These are phyloP conservation scores for Fusarium sororula DNA, from an alignment of 2,329 filamentous ascomycete species.

Conservation along the genomic window DNA sequence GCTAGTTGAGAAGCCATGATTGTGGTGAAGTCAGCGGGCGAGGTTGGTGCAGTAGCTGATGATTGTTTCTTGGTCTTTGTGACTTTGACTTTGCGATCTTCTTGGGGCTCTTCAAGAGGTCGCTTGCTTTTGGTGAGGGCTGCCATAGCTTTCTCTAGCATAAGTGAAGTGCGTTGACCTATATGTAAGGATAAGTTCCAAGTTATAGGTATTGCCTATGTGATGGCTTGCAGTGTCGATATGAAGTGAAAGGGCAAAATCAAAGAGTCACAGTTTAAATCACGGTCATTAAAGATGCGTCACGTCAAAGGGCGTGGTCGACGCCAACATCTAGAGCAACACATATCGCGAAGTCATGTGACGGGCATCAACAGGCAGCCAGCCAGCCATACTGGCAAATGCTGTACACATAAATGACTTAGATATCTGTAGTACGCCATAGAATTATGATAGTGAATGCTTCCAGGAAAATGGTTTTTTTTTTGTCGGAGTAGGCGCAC, in stretches of 20 bases:
- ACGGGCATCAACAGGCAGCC: background rate
- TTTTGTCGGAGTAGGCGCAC: background rate
- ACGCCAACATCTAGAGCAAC: constrained; percentile 43
- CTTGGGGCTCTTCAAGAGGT: constrained; percentile 25
- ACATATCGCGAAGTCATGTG: constrained; percentile 44
- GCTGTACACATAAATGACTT: background rate
- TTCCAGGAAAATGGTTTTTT: background rate
- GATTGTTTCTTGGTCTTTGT: constrained; percentile 14
- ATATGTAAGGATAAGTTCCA: background rate
- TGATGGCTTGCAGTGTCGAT: background rate
- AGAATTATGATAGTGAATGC: background rate
- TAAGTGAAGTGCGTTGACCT: background rate
- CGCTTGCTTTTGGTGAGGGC: constrained; percentile 33
- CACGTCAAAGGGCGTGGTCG: constrained; percentile 35
- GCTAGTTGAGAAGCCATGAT: constrained; percentile 52
- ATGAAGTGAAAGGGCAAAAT: background rate
- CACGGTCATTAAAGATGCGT: constrained; percentile 2
- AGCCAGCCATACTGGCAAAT: background rate
- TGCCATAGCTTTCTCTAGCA: constrained; percentile 16
- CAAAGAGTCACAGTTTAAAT: constrained; percentile 2
- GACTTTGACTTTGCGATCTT: constrained; percentile 21
- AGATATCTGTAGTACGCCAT: background rate
- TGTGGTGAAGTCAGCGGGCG: background rate
- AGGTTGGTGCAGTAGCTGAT: background rate
- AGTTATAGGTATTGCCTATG: background rate